Conservation (phyloP, 306 rosid species). For the Alnus rubra region DNA sequence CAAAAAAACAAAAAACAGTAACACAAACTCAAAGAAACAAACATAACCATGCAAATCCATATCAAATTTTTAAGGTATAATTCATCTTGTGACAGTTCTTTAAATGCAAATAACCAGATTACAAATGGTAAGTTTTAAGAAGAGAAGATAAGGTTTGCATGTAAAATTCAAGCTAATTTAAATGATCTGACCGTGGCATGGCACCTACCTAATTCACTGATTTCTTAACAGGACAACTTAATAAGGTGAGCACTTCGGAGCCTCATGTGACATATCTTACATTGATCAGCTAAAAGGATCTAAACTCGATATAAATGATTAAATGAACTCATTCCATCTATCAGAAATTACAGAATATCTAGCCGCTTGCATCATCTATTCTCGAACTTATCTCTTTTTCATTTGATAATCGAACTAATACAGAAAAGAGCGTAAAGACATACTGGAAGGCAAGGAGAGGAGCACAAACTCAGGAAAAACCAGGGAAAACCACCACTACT, state of each 20-base stretch:
- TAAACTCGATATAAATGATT: neutral
- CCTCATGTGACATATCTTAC: neutral
- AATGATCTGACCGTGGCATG: neutral
- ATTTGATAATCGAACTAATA: neutral
- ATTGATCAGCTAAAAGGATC: neutral
- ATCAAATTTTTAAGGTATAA: neutral
- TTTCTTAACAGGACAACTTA: neutral
- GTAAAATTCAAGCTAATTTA: neutral
- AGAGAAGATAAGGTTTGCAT: neutral
- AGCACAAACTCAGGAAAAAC: neutral
- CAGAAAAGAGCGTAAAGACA: neutral
- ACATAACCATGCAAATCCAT: neutral
- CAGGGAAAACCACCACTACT: neutral
- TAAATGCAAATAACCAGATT: neutral
- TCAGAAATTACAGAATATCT: neutral
- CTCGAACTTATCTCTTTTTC: neutral
- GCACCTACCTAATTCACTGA: neutral
- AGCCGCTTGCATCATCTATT: neutral
- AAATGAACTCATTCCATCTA: neutral
- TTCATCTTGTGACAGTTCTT: neutral
- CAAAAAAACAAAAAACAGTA: neutral
- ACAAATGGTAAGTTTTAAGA: neutral
- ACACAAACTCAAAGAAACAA: neutral
- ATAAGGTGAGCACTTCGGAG: neutral
- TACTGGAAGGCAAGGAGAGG: no score